These are phyloP conservation scores for Sporothrix globosa DNA, from an alignment of 2,329 filamentous ascomycete genomes.

Conservation along the genomic window DNA sequence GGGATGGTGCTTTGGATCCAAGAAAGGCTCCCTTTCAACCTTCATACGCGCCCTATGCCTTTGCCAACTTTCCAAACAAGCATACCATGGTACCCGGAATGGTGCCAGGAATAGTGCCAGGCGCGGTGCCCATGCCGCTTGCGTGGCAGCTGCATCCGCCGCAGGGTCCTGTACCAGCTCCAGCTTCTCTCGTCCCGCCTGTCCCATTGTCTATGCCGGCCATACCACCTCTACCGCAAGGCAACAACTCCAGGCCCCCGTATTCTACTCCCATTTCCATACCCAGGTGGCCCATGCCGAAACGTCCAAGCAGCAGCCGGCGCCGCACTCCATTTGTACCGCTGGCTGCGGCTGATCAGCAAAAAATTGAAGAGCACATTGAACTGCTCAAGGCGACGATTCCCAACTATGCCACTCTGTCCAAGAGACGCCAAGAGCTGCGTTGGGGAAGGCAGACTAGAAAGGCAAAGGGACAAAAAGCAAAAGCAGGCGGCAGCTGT, in stretches of 20 bases:
- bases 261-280: too few relatives aligned
- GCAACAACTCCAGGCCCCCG: background rate
- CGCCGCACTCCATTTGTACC: constrained; percentile 23
- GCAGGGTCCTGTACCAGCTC: background rate
- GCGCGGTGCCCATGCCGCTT: too few relatives aligned
- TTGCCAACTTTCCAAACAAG: background rate
- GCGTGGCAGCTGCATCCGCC: background rate
- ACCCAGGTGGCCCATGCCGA: background rate
- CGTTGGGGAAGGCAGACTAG: constrained; percentile 29
- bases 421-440: constrained; percentile 33
- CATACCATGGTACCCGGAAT: background rate
- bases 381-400: constrained; percentile 34
- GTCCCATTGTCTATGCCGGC: background rate
- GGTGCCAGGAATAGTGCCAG: too few relatives aligned
- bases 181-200: background rate
- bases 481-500: background rate
- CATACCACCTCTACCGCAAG: background rate
- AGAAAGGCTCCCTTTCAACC: background rate
- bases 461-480: background rate
- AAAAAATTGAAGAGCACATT: constrained; percentile 36
- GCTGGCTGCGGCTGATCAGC: constrained; percentile 31
- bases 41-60: too few relatives aligned
- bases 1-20: background rate
- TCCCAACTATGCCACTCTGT: constrained; percentile 33
- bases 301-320: background rate